These are phyloP conservation scores for Chaetomidium leptoderma DNA, from an alignment of 495 filamentous ascomycete genomes.

Conservation along the genomic window DNA sequence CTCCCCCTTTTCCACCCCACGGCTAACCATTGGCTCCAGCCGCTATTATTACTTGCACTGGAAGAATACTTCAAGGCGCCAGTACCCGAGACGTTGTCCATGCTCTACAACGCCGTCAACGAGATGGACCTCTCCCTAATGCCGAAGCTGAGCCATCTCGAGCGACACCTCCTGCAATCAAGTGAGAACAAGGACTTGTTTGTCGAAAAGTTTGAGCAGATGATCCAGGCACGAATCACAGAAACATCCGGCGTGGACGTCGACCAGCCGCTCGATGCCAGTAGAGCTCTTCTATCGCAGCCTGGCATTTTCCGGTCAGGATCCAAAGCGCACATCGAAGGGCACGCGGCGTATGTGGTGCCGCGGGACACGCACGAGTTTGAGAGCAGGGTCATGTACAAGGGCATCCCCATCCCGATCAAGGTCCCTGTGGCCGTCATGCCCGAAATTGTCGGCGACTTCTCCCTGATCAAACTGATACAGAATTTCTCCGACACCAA, in stretches of 20 bases:
- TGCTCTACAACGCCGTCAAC: constrained; percentile 89
- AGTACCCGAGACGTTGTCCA: constrained; percentile 79
- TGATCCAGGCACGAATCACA: constrained; percentile 66
- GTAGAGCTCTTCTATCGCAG: constrained; percentile 44
- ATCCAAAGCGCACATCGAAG: constrained; percentile 52
- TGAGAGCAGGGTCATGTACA: constrained; percentile 89
- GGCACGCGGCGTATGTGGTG: constrained; percentile 54
- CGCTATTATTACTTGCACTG: constrained; percentile 85
- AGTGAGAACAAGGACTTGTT: constrained; percentile 96
- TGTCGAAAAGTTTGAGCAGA: constrained; percentile 92
- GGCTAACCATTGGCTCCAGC: constrained; percentile 47
- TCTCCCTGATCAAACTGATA: constrained; percentile 94
- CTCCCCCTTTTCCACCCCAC: neutral
- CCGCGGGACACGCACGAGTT: constrained; percentile 96
- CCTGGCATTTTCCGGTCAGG: constrained; percentile 50
- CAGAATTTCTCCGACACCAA: constrained; percentile 85
- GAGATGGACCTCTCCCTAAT: constrained; percentile 94
- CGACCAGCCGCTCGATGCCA: constrained; percentile 44
- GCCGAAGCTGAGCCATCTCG: constrained; percentile 77
- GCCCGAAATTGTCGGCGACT: constrained; percentile 95
- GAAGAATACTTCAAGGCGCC: constrained; percentile 97
- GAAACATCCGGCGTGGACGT: constrained; percentile 45
- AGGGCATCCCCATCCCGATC: constrained; percentile 91
- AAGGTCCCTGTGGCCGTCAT: constrained; percentile 90
- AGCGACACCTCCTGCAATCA: constrained; percentile 79